Conservation (phyloP, 345 rosid genomes). For the Euphorbia pulcherrima region DNA sequence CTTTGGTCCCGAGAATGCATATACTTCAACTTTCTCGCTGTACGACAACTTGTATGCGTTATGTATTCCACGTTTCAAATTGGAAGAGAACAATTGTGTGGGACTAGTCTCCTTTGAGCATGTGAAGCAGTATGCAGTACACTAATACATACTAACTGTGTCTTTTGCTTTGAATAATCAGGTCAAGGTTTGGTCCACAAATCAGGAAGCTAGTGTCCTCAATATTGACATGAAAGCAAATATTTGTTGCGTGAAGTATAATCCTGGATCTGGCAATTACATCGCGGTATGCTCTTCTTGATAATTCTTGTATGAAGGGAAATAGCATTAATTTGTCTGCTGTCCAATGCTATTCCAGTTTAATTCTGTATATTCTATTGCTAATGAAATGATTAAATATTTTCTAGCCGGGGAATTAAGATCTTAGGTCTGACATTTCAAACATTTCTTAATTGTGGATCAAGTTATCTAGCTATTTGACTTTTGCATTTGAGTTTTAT, state of each 20-base stretch:
- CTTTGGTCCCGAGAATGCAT: not conserved
- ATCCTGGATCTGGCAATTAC: slow-evolving; percentile 91
- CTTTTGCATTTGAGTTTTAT: slow-evolving; percentile 1
- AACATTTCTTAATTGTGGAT: not conserved
- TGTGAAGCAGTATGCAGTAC: not conserved
- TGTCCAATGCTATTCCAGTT: no score
- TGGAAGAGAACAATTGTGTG: not conserved
- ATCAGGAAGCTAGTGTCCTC: slow-evolving; percentile 84
- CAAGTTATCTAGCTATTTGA: not conserved
- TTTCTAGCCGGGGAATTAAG: not conserved
- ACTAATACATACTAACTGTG: slow-evolving; percentile 13
- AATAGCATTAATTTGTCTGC: not conserved
- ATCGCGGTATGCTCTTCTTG: slow-evolving; percentile 63
- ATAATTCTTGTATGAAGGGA: not conserved
- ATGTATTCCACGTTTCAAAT: not conserved
- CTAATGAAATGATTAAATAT: not conserved
- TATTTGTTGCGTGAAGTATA: slow-evolving; percentile 94
- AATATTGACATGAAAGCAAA: slow-evolving; percentile 98
- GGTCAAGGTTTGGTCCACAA: slow-evolving; percentile 99
- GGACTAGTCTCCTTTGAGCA: not conserved
- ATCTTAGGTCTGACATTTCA: not conserved
- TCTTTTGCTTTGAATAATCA: slow-evolving; percentile 33
- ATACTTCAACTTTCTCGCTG: not conserved
- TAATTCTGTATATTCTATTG: not conserved
- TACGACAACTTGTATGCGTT: no score